Conservation (phyloP, 164 flowering plant species). For the Tetracentron sinense region DNA sequence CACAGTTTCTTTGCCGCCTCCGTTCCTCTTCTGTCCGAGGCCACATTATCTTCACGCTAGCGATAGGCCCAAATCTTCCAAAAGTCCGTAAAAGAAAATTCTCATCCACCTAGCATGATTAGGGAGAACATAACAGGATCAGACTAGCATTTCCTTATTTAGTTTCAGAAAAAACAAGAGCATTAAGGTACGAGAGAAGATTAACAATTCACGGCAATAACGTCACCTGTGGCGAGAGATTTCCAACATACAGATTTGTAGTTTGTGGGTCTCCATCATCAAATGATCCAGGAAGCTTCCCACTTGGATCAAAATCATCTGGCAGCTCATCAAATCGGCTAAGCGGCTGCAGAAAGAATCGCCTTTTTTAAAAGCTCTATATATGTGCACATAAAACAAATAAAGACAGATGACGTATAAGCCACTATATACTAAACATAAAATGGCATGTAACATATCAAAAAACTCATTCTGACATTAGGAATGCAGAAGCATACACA, state of each 20-base stretch:
- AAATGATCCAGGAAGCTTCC: conserved; percentile 90
- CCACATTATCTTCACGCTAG: conserved; percentile 99
- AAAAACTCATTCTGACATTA: background rate
- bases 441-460: background rate
- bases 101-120: conserved; percentile 75
- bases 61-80: conserved; percentile 99
- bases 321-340: conserved; percentile 96
- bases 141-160: conserved; percentile 1
- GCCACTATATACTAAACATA: background rate
- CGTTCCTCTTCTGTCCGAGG: conserved; percentile 97
- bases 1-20: conserved; percentile 94
- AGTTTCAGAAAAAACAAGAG: background rate
- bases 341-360: conserved; percentile 40
- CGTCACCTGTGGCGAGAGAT: conserved; percentile 86
- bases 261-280: conserved; percentile 99
- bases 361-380: background rate
- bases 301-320: conserved; percentile 94
- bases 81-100: conserved; percentile 94
- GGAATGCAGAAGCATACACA: background rate
- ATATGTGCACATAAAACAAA: background rate
- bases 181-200: background rate
- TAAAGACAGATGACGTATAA: background rate
- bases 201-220: conserved; percentile 7
- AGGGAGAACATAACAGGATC: conserved; percentile 1
- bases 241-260: conserved; percentile 98